Base-by-base conservation (phyloP, 177 flowering plant species). In the Vitis hybrid region DNA sequence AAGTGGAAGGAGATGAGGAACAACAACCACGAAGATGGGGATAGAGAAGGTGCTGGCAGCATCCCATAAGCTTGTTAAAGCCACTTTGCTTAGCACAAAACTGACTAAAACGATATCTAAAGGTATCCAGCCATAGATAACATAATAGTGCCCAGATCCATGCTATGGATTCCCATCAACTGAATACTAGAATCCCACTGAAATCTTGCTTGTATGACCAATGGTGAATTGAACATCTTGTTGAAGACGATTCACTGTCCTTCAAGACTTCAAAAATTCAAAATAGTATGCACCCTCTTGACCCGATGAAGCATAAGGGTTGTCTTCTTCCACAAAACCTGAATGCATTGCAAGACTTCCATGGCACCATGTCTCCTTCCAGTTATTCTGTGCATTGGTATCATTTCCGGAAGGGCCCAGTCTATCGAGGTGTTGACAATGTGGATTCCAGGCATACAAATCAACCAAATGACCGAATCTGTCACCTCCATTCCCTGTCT, bases 341-440 rank as follows among this genome's bases (percentile, higher is more conserved):
- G 84, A 88, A 68, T 85, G 92, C 70, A 73, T 72, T 58, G 74
- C 61, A 14, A 95, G 72, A 79, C 89, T 91, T 66, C 91, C 87
- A 72, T 95, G 98, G 98, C 99, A 93, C 99, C 99, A 95, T 66
- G 98, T 93, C 18, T 98, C 99, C 71, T 82, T 85, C 99, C 99
- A 95, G 77, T 95, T 75, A 80, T 95, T 95, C 72, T 90, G 92
- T 49, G 89, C 96, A 80, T 84, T 87, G 58, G 92, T 68, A 81
- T 88, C 94, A 82, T 91, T 90, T 71, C 99, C 99, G 81, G 98
- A 79, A 79, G 98, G 94, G 60, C 97, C 82, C 61, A 60, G 62
- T 51, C 98, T 98, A 82, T 95, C 98, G 51, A 93, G 87, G 67
- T 83, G 79, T 65, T 89, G 79, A 72, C 99, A 95, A 70, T 95